Conservation (phyloP, 495 filamentous ascomycete genomes). For the Aspergillus haitiensis region DNA sequence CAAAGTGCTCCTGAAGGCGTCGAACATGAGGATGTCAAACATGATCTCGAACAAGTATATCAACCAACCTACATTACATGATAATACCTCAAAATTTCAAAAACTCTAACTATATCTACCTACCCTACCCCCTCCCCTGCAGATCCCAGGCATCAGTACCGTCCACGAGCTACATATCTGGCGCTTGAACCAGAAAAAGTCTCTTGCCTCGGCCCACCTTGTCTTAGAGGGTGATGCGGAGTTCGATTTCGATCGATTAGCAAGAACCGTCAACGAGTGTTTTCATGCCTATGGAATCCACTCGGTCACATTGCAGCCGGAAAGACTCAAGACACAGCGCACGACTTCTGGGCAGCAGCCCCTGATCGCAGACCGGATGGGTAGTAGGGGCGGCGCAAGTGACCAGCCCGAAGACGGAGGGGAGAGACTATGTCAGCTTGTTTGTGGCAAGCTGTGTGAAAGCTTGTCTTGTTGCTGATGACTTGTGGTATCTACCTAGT, state of each 20-base stretch:
- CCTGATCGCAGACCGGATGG: too few relatives aligned
- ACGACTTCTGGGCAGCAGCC: too few relatives aligned
- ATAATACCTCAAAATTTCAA: background rate
- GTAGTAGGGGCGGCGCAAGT: too few relatives aligned
- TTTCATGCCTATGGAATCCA: constrained; percentile 56
- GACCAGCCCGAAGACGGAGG: too few relatives aligned
- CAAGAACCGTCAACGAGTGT: constrained; percentile 47
- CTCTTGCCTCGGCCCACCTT: constrained; percentile 52
- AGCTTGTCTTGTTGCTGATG: too few relatives aligned
- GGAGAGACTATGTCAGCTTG: too few relatives aligned
- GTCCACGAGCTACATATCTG: constrained; percentile 57
- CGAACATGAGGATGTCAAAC: constrained; percentile 71
- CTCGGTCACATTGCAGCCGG: constrained; percentile 52
- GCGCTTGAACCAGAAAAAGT: constrained; percentile 52
- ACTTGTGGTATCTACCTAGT: too few relatives aligned
- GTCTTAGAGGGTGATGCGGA: constrained; percentile 41
- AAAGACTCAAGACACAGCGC: constrained; percentile 16
- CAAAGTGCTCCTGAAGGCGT: constrained; percentile 81
- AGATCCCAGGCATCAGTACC: constrained; percentile 46
- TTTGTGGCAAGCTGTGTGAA: too few relatives aligned
- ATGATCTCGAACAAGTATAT: constrained; percentile 57
- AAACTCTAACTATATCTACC: background rate
- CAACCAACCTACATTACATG: background rate
- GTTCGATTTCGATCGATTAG: constrained; percentile 38
- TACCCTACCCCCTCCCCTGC: too few relatives aligned